Evolutionary conservation across 73 alveolate species (phyloP), one percentile per base, ranked within the genome.

Genomic region (Symbiodinium natans): DNA sequence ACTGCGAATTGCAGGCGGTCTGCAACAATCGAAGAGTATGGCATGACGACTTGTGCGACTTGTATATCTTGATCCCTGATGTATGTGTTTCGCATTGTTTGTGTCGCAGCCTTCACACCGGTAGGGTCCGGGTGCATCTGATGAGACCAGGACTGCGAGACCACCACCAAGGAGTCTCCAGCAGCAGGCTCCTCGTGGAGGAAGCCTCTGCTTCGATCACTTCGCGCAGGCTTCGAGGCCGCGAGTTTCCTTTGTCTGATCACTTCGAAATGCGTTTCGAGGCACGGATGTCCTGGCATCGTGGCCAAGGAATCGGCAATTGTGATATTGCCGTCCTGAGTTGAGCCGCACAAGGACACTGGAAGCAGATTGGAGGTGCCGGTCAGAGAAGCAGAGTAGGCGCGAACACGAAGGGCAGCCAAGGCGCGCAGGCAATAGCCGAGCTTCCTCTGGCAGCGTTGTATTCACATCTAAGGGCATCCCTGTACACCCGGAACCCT

Each of bases 61-160:
- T n/a, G n/a, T n/a, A n/a, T n/a, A n/a, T n/a, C n/a, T n/a, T n/a
- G n/a, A n/a, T n/a, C n/a, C n/a, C n/a, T n/a, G n/a, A n/a, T n/a
- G n/a, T n/a, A n/a, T n/a, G n/a, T n/a, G n/a, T n/a, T n/a, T n/a
- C n/a, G n/a, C n/a, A n/a, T n/a, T n/a, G n/a, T n/a, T n/a, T n/a
- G n/a, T n/a, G n/a, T n/a, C n/a, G n/a, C n/a, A n/a, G 97, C 97
- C 97, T 90, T 90, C 43, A 71, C 97, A 9, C 97, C 97, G 1
- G 97, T 90, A 75, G 97, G 97, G 54, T 90, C 97, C 19, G 97
- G 97, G 31, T 90, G 97, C 97, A 90, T 90, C 77, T 90, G 97
- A 41, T 90, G 97, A 0, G 97, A 46, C 74, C 74, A 56, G 75
- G 96, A 90, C 88, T 90, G 97, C 1, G 97, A 90, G 40, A 90